Conservation (phyloP, 2,329 filamentous ascomycete genomes). For the Septoria petroselini region DNA sequence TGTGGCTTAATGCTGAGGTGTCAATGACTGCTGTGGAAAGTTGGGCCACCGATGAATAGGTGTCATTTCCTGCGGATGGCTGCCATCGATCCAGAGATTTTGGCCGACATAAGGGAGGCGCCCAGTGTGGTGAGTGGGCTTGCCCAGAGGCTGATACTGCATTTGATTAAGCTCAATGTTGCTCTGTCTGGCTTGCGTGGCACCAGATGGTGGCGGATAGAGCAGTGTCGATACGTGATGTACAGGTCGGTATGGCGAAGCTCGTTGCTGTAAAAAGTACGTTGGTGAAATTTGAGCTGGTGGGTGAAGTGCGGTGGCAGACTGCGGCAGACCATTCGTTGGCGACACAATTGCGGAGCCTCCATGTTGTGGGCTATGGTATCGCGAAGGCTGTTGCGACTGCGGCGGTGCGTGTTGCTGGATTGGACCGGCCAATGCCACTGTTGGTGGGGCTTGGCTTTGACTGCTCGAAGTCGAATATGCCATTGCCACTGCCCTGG, state of each 20-base stretch:
- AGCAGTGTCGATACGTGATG: constrained; percentile 87
- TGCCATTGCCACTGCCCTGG: constrained; percentile 66
- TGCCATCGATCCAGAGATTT: constrained; percentile 38
- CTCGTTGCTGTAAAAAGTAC: constrained; percentile 79
- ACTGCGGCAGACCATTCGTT: constrained; percentile 59
- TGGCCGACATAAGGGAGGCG: constrained; percentile 43
- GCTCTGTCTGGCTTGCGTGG: constrained; percentile 59
- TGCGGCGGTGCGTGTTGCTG: constrained; percentile 25
- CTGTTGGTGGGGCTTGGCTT: constrained; percentile 43
- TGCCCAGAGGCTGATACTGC: constrained; percentile 51
- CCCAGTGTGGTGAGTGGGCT: constrained; percentile 46
- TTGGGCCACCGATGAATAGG: constrained; percentile 35
- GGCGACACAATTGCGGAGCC: constrained; percentile 63
- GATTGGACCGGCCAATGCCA: constrained; percentile 25
- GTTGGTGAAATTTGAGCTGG: constrained; percentile 75
- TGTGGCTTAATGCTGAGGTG: background rate
- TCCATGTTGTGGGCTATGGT: constrained; percentile 50
- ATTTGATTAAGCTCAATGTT: constrained; percentile 48
- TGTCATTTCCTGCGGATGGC: constrained; percentile 34
- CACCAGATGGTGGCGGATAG: constrained; percentile 77
- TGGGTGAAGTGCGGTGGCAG: constrained; percentile 50
- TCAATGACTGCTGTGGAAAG: constrained; percentile 24
- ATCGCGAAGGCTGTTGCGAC: constrained; percentile 44
- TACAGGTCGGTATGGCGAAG: constrained; percentile 89
- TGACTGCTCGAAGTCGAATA: constrained; percentile 61